Evolutionary conservation across 345 rosid genomes (phyloP), one percentile per base, ranked within the genome.

Genomic region (Microcos paniculata): DNA sequence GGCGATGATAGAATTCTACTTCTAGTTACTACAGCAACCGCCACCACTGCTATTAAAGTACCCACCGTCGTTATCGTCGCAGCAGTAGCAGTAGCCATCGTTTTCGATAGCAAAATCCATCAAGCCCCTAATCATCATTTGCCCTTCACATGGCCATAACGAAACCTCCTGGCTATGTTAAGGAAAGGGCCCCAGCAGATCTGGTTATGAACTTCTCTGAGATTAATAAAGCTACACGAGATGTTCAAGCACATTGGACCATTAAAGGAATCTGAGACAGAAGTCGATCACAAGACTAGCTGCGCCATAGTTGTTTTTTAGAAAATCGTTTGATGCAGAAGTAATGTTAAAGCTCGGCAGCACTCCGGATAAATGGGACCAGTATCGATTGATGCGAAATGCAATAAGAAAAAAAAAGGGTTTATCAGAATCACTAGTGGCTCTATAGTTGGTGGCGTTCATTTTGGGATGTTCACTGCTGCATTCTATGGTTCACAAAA

Each of bases 351-450:
- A 96, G 85, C 91, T 96, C 70, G 99, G 99, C 76, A 96, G 97
- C 81, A 96, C 96, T 26, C 89, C 92, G 2, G 94, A 90, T 80
- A 93, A 93, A 84, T 90, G 94, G 62, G 97, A 93, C 72, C 98
- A 90, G 79, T 82, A 96, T 63, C 82, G 93, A 16, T 76, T 93
- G 79, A 93, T 90, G 98, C 84, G 98, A 77, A 97, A 96, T 84
- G 98, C 96, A 0, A 95, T 95, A n/a, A n/a, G 98, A 96, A 95
- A 86, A 93, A 93, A 81, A 83, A n/a, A n/a, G n/a, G 98, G 81
- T 93, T 96, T 80, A 72, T 90, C 24, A 81, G 93, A 68, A 94
- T 93, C 18, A 88, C 98, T 73, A 93, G 92, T 49, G 98, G 98
- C 76, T 93, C 99, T 4, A 89, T 93, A 26, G 83, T 93, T 62